A percentile compares a stretch with the other conserved stretches of the same genome.
phyloP scores from a whole-genome alignment of 495 filamentous ascomycete genomes.

The Hypoxylon trugodes region DNA sequence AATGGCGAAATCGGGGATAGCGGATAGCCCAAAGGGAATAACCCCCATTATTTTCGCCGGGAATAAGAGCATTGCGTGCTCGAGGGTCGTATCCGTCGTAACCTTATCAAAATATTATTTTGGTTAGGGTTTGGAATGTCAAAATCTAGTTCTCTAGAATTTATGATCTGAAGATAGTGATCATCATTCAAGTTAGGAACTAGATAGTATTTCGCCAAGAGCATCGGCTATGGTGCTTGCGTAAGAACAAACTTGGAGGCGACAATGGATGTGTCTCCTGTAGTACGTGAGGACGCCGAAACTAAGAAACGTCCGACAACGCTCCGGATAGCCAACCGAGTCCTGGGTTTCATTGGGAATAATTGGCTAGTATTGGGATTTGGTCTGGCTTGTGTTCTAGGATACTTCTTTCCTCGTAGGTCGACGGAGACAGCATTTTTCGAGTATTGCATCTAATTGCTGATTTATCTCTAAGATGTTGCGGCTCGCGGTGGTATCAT shows the following conservation, averaged over 20 bases:
- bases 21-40: conserved; percentile 30
- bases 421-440: background rate
- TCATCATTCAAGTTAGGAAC: background rate
- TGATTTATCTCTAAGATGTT: conserved; percentile 46
- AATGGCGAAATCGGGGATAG: conserved; percentile 32
- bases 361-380: conserved; percentile 68
- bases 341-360: conserved; percentile 52
- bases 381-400: conserved; percentile 58
- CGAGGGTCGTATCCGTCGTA: conserved; percentile 18
- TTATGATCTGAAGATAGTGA: background rate
- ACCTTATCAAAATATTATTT: conserved; percentile 7
- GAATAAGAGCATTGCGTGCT: conserved; percentile 19
- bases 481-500: conserved; percentile 63
- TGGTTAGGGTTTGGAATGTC: background rate
- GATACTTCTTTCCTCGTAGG: conserved; percentile 60
- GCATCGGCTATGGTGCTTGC: background rate
- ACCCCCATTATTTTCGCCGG: background rate
- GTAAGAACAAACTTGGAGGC: background rate
- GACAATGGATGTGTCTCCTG: conserved; percentile 13
- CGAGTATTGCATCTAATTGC: background rate
- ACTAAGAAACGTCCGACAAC: conserved; percentile 29
- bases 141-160: background rate
- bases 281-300: conserved; percentile 10
- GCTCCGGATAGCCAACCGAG: conserved; percentile 15
- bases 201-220: background rate